Conservation (phyloP, 2,329 filamentous ascomycete species). For the Ustilaginoidea virens region DNA sequence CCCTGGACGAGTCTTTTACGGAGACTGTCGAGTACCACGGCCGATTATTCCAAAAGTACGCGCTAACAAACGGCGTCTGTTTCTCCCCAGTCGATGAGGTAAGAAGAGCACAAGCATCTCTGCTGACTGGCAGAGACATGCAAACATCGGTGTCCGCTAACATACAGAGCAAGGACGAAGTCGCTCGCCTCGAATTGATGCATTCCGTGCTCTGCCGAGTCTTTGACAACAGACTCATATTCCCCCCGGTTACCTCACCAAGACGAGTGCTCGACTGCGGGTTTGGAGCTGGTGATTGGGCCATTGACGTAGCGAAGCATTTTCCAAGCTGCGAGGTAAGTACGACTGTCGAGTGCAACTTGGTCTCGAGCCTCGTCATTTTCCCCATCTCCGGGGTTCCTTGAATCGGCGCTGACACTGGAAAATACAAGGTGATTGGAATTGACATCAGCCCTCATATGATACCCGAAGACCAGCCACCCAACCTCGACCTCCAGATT, state of each 20-base stretch:
- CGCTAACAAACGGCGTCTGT: constrained; percentile 48
- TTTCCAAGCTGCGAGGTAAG: constrained; percentile 48
- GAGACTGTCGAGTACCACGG: constrained; percentile 45
- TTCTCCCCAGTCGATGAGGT: constrained; percentile 61
- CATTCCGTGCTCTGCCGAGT: constrained; percentile 46
- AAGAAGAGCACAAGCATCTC: too few species aligned
- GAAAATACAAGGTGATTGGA: constrained; percentile 60
- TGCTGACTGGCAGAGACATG: too few species aligned
- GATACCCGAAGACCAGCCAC: constrained; percentile 46
- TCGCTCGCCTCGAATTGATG: constrained; percentile 46
- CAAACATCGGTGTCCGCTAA: background rate
- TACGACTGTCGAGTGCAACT: background rate
- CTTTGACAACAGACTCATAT: constrained; percentile 53
- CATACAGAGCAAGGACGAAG: constrained; percentile 40
- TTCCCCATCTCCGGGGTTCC: too few species aligned
- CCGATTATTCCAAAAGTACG: constrained; percentile 51
- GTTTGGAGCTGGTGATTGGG: constrained; percentile 57
- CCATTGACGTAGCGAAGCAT: constrained; percentile 48
- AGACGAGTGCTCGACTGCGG: constrained; percentile 55
- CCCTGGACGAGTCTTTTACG: constrained; percentile 41
- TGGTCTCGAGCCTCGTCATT: too few species aligned
- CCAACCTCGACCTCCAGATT: constrained; percentile 56
- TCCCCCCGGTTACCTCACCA: constrained; percentile 46
- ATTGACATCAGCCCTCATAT: constrained; percentile 59
- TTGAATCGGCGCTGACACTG: too few species aligned